Evolutionary conservation across 1,284 basidiomycete genomes (phyloP).

Genomic region (Golubevia pallescens): DNA sequence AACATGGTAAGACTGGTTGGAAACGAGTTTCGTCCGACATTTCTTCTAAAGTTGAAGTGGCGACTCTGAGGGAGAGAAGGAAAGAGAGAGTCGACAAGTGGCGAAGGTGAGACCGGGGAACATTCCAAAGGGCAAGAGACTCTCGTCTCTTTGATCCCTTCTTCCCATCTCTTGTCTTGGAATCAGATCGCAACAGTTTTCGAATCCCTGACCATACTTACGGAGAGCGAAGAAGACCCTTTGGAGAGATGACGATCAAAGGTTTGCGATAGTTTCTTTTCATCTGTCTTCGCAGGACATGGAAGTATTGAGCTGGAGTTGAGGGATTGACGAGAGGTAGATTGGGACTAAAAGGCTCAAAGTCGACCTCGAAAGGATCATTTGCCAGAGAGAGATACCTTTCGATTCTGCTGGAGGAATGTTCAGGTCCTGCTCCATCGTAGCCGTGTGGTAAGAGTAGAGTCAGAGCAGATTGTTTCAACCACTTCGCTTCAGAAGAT

Average conservation of each 20-base stretch:
- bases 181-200: not conserved
- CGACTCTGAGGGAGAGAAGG: slow-evolving; percentile 41
- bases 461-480: slow-evolving; percentile 30
- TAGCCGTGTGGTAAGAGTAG: slow-evolving; percentile 36
- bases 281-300: slow-evolving; percentile 81
- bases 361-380: slow-evolving; percentile 70
- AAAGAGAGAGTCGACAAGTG: not conserved
- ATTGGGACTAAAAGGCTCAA: slow-evolving; percentile 66
- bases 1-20: slow-evolving; percentile 75
- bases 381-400: slow-evolving; percentile 69
- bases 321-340: slow-evolving; percentile 84
- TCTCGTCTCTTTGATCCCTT: too few species aligned
- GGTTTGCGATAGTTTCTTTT: slow-evolving; percentile 83
- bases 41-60: slow-evolving; percentile 74
- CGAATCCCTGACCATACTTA: slow-evolving; percentile 65
- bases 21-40: slow-evolving; percentile 74
- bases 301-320: slow-evolving; percentile 87
- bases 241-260: slow-evolving; percentile 77
- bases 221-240: slow-evolving; percentile 78
- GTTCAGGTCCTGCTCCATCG: slow-evolving; percentile 88
- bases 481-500: slow-evolving; percentile 74
- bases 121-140: not conserved
- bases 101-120: too few species aligned
- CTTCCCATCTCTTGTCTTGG: too few species aligned
- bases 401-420: slow-evolving; percentile 78